Percentiles rank a stretch among this genome's conserved stretches.
Evolutionary conservation across 805 yeast genomes (phyloP).

Genomic region (Jamesozyma jinghongensis): DNA sequence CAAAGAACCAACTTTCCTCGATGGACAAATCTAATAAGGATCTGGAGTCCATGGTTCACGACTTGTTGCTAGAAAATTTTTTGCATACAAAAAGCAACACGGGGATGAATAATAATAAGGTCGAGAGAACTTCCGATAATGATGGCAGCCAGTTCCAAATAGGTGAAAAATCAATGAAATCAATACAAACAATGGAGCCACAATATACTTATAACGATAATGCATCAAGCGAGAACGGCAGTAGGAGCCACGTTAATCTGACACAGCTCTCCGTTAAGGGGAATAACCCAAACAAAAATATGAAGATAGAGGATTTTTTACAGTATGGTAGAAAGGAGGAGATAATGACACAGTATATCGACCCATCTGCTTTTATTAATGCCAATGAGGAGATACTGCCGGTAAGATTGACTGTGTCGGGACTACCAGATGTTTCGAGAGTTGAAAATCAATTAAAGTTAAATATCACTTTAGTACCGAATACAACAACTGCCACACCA

Average conservation of each 20-base stretch:
- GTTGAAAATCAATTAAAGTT: slow-evolving; percentile 93
- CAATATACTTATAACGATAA: background rate
- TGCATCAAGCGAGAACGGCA: background rate
- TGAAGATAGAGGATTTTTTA: background rate
- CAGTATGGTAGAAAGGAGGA: slow-evolving; percentile 17
- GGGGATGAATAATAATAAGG: background rate
- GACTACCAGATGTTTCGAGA: slow-evolving; percentile 71
- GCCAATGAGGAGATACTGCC: slow-evolving; percentile 27
- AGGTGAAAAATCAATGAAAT: background rate
- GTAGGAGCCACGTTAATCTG: too few species aligned
- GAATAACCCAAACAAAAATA: background rate
- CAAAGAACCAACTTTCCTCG: too few species aligned
- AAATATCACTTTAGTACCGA: slow-evolving; percentile 34
- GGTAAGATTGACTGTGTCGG: slow-evolving; percentile 43
- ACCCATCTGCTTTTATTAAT: slow-evolving; percentile 24
- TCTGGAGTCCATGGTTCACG: slow-evolving; percentile 1
- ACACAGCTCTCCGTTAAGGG: too few species aligned
- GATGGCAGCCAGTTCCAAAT: background rate
- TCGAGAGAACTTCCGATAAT: background rate
- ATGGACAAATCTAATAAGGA: background rate
- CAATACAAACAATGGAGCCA: background rate
- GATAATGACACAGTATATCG: slow-evolving; percentile 12
- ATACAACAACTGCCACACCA: slow-evolving; percentile 40
- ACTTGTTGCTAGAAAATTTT: background rate
- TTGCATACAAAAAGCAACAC: too few species aligned